These are phyloP conservation scores for Eutypa lata DNA, from an alignment of 2,329 filamentous ascomycete species.

Conservation along the genomic window DNA sequence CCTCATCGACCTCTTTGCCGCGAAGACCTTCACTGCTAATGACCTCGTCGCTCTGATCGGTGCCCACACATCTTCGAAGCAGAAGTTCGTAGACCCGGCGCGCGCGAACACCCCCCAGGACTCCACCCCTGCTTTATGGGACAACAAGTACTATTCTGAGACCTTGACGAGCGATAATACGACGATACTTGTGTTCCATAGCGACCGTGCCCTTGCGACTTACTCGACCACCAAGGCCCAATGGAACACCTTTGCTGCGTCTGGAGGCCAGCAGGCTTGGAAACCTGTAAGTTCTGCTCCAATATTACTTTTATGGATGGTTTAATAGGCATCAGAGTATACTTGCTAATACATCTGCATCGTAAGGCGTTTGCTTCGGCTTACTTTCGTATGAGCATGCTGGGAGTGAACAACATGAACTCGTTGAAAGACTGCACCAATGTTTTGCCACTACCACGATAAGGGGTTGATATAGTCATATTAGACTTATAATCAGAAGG, in stretches of 20 bases:
- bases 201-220: conserved; percentile 24
- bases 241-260: conserved; percentile 22
- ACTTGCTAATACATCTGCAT: background rate
- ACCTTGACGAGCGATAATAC: conserved; percentile 27
- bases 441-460: conserved; percentile 29
- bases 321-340: background rate
- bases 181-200: conserved; percentile 31
- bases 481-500: too few species aligned
- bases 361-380: conserved; percentile 34
- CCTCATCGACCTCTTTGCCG: conserved; percentile 43
- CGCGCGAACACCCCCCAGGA: conserved; percentile 41
- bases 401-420: conserved; percentile 44
- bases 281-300: conserved; percentile 20
- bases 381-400: conserved; percentile 40
- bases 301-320: background rate
- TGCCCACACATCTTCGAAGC: conserved; percentile 48
- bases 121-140: conserved; percentile 47
- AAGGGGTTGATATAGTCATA: too few species aligned
- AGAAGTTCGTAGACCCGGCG: conserved; percentile 40
- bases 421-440: conserved; percentile 40
- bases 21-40: conserved; percentile 46
- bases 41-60: conserved; percentile 54
- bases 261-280: conserved; percentile 17
- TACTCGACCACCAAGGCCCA: conserved; percentile 14
- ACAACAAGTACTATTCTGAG: conserved; percentile 46